Base-by-base conservation (phyloP, 2,329 filamentous ascomycete genomes). In the Botryosphaeria dothidea region DNA sequence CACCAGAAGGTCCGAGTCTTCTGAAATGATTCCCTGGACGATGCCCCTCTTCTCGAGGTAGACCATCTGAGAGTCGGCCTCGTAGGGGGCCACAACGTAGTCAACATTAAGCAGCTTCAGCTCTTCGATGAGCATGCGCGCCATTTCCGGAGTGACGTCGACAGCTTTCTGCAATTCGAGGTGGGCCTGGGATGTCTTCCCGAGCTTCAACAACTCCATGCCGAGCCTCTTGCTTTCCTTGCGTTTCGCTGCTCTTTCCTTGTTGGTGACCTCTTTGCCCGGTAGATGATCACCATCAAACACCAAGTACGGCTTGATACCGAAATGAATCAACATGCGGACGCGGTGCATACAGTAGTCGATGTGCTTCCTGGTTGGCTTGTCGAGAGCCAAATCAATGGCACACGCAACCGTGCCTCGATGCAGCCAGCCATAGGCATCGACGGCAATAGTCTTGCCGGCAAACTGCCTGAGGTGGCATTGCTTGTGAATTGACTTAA, bases 371-470 rank as follows among this genome's bases (percentile, higher is more conserved):
- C 87, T 89, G 0, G 93, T 98, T 15, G 92, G 93, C 76, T 92
- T 95, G 72, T 88, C 92, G 72, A 94, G 86, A 38, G 93, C 95
- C 68, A 99, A 85, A 72, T 98, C 95, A 72, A 95, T 88, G 68
- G 94, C 92, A 81, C 94, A 98, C 57, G 92, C 87, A 69, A 96
- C 89, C 52, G 93, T 93, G 62, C 93, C 96, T 70, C 95, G 90
- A 78, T 99, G 95, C 64, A 99, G 88, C 95, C 96, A 99, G 76
- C 94, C 95, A 84, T 99, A 99, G 65, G 91, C 94, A 78, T 99
- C 95, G 38, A 99, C 89, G n/a, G 91, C 96, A 52, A 99, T 85
- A 1, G 91, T 96, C 79, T 96, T 89, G 60, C 94, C 95, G 13
- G 86, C 82, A 77, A 91, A 97, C 73, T 93, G 93, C 76, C 93